Conservation (phyloP, 768 basidiomycete species). For the Suillus paluster region DNA sequence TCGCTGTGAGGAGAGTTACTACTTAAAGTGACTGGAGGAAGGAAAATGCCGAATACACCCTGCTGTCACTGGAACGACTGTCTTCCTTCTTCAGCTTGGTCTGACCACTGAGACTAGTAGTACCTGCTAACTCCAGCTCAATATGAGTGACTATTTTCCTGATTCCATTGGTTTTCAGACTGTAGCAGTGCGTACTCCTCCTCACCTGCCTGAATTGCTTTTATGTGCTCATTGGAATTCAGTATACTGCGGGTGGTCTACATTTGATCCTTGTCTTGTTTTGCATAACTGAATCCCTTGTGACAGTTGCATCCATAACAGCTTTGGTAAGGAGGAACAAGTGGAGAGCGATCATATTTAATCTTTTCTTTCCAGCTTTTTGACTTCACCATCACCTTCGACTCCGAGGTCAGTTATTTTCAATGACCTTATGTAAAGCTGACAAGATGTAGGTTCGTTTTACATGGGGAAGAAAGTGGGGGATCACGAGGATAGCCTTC, state of each 20-base stretch:
- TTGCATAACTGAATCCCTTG: neutral
- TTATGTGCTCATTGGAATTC: neutral
- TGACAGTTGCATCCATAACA: neutral
- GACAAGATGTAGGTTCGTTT: conserved; percentile 5
- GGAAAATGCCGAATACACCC: neutral
- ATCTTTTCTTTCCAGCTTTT: neutral
- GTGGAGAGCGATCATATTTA: neutral
- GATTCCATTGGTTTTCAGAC: neutral
- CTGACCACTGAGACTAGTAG: no score
- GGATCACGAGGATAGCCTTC: neutral
- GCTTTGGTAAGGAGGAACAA: neutral
- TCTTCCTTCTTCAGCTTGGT: neutral
- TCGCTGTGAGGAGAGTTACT: neutral
- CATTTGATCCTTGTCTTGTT: neutral
- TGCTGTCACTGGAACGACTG: neutral
- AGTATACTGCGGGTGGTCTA: neutral
- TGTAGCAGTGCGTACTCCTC: neutral
- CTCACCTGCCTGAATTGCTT: neutral
- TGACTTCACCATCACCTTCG: conserved; percentile 9
- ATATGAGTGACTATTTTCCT: neutral
- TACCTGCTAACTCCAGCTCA: neutral
- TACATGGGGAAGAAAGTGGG: conserved; percentile 7
- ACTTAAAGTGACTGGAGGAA: neutral
- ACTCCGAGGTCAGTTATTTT: conserved; percentile 6
- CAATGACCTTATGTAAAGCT: neutral